A percentile compares a stretch with the other conserved stretches of the same genome.
Conservation (phyloP, 1,284 basidiomycete genomes). For the Malassezia brasiliensis region DNA sequence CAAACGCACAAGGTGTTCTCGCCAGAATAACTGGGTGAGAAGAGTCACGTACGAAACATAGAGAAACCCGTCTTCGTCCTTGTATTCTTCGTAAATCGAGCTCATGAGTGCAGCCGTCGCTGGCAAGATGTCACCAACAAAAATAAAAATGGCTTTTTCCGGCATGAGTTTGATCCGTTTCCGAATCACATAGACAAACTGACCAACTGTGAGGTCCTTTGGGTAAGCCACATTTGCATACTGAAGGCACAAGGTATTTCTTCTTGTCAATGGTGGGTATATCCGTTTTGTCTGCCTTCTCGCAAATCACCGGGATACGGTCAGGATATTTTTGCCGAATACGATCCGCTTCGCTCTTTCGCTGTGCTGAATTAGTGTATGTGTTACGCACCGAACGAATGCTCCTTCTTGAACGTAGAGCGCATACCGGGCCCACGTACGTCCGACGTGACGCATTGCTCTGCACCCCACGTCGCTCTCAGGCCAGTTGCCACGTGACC, state of each 20-base stretch:
- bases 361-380: slow-evolving; percentile 65
- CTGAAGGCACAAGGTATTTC: slow-evolving; percentile 95
- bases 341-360: slow-evolving; percentile 88
- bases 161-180: slow-evolving; percentile 99
- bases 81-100: slow-evolving; percentile 96
- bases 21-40: slow-evolving; percentile 31
- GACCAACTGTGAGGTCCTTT: slow-evolving; percentile 79
- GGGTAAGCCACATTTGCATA: slow-evolving; percentile 3
- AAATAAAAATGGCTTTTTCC: slow-evolving; percentile 68
- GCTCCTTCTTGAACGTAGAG: slow-evolving; percentile 99
- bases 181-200: slow-evolving; percentile 99
- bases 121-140: slow-evolving; percentile 80
- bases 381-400: slow-evolving; percentile 73
- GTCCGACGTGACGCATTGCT: too few species aligned
- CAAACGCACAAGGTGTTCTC: slow-evolving; percentile 34
- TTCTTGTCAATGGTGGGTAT: slow-evolving; percentile 99
- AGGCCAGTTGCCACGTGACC: background rate
- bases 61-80: slow-evolving; percentile 47
- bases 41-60: slow-evolving; percentile 22
- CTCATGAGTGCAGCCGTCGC: slow-evolving; percentile 98
- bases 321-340: slow-evolving; percentile 98
- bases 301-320: slow-evolving; percentile 97
- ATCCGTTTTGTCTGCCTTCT: slow-evolving; percentile 97
- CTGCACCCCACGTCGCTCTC: too few species aligned
- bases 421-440: slow-evolving; percentile 56